Base-by-base conservation (phyloP, 2,329 filamentous ascomycete species). In the Cladosporium sp. region DNA sequence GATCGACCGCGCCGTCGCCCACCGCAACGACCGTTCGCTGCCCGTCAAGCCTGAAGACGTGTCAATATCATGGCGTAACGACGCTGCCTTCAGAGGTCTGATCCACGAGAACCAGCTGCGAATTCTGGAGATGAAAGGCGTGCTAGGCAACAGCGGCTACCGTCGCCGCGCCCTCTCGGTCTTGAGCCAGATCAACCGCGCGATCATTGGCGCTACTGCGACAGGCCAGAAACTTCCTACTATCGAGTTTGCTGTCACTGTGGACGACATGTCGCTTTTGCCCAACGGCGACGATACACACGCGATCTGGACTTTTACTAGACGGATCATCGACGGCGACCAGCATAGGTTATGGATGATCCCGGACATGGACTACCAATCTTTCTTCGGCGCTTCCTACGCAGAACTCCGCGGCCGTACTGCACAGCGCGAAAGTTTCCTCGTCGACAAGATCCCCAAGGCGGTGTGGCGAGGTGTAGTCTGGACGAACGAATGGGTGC, bases 281-380 rank as follows among this genome's bases (percentile, higher is more conserved):
- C 49, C 68, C 7, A 64, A 69, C 15, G 38, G 47, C 44, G 52
- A 55, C 32, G 64, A 66, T 21, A 69, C 67, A 3, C 69, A 70
- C 26, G 69, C 68, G n/a, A 70, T 68, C 47, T 72, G 67, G 66
- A 68, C 70, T 3, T 66, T 70, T 38, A 70, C 71, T 10, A 67
- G 70, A 5, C 65, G 61, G 32, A 62, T 68, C 7, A 66, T 69
- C 49, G 69, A 70, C 76, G 58, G 75, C 69, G 41, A 77, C 10
- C 75, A 78, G n/a, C 77, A 82, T 38, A 73, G 73, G 8, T 72
- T 77, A 15, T 85, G 83, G 82, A 73, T 85, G 26, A 83, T 85
- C 76, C 83, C 83, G 0, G 82, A 84, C 66, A 84, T 84, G 68
- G 81, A 80, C 36, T 83, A 81, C 73, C 84, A 80, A 80, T 77